Percentiles rank a stretch among this genome's conserved stretches.
Conservation (phyloP, 805 yeast species). For the Candida maltosa region DNA sequence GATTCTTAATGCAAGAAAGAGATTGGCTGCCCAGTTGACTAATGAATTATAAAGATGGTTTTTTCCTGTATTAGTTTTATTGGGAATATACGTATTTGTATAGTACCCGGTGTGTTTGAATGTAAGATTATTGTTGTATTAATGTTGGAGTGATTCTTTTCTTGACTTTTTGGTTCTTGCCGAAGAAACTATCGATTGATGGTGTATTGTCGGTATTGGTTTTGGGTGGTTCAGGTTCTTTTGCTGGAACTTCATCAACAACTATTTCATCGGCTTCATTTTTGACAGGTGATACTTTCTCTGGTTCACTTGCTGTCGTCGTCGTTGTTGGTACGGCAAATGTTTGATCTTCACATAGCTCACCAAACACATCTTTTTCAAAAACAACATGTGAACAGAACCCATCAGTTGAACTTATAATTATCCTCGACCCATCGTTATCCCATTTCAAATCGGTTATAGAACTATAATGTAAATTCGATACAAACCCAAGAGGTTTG, state of each 20-base stretch:
- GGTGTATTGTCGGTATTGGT: not conserved
- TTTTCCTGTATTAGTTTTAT: not conserved
- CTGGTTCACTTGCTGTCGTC: not conserved
- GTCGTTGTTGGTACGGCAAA: not conserved
- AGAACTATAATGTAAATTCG: conserved; percentile 83
- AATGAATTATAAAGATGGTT: conserved; percentile 15
- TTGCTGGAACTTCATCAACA: not conserved
- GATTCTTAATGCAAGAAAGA: conserved; percentile 40
- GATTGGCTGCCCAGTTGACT: conserved; percentile 42
- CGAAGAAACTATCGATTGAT: conserved; percentile 10
- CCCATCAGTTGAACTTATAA: conserved; percentile 88
- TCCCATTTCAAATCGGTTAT: conserved; percentile 89
- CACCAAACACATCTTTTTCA: conserved; percentile 55
- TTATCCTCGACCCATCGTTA: conserved; percentile 62
- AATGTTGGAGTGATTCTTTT: conserved; percentile 20
- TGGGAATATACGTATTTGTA: not conserved
- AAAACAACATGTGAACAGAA: conserved; percentile 73
- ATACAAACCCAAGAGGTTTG: conserved; percentile 68
- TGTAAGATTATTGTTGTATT: conserved; percentile 2
- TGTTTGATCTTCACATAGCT: conserved; percentile 10
- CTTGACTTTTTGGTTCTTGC: conserved; percentile 12
- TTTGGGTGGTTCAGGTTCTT: not conserved
- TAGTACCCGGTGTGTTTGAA: not conserved
- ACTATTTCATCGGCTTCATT: not conserved
- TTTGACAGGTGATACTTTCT: not conserved